Conservation (phyloP, 306 rosid species). For the Erythrophleum fordii region DNA sequence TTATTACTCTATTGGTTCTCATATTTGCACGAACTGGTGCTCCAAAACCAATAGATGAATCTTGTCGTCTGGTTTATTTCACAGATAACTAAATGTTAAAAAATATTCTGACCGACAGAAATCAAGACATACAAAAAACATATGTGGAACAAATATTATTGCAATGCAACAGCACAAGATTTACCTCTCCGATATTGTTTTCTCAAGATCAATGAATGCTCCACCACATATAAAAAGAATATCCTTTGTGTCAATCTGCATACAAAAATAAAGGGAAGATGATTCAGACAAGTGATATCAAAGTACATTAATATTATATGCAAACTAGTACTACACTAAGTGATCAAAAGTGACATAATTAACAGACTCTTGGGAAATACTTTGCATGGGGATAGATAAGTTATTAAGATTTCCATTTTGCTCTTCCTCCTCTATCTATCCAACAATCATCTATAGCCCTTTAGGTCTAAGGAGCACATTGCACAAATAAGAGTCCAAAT, state of each 20-base stretch:
- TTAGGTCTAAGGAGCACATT: neutral
- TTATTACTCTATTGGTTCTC: conserved; percentile 71
- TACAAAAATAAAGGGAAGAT: conserved; percentile 32
- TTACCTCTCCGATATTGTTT: conserved; percentile 98
- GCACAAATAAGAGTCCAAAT: neutral
- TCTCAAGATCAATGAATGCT: conserved; percentile 94
- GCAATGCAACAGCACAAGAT: conserved; percentile 20
- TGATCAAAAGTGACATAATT: conserved; percentile 7
- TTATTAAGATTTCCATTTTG: too few species aligned
- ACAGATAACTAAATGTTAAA: conserved; percentile 18
- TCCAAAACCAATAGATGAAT: conserved; percentile 97
- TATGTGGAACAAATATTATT: neutral
- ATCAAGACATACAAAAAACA: neutral
- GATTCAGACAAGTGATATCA: conserved; percentile 11
- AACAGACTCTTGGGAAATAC: conserved; percentile 6
- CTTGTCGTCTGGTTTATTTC: conserved; percentile 80
- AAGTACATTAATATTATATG: conserved; percentile 19
- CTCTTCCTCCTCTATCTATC: too few species aligned
- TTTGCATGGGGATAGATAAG: neutral
- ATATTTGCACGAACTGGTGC: conserved; percentile 96
- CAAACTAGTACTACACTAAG: neutral
- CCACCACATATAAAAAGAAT: conserved; percentile 98
- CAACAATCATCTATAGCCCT: too few species aligned
- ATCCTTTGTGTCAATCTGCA: conserved; percentile 91
- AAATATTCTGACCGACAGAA: neutral